Evolutionary conservation across 306 rosid genomes (phyloP).

Genomic region (Nissolia schottii): DNA sequence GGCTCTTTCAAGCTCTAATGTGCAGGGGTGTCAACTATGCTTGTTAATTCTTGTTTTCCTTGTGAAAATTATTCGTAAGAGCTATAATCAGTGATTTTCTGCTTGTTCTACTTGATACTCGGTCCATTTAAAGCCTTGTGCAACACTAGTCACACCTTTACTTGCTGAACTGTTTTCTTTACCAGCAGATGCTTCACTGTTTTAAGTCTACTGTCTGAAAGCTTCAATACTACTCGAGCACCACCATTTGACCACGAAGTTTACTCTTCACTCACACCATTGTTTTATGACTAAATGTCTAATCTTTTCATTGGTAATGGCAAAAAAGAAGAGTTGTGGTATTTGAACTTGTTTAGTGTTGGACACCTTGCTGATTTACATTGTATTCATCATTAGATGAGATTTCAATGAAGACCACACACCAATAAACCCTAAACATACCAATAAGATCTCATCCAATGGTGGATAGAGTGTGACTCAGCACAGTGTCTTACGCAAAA

Average conservation of each 20-base stretch:
- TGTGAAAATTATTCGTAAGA: neutral
- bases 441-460: no score
- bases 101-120: neutral
- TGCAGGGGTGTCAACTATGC: neutral
- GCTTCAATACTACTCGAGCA: neutral
- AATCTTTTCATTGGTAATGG: no score
- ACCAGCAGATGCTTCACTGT: neutral
- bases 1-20: neutral
- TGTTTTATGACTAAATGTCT: neutral
- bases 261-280: neutral
- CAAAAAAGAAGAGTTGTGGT: no score
- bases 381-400: no score
- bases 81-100: constrained; percentile 3
- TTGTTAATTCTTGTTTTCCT: neutral
- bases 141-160: neutral
- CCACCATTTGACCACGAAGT: neutral
- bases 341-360: no score
- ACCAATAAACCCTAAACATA: no score
- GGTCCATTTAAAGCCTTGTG: neutral
- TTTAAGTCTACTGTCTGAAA: neutral
- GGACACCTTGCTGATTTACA: no score
- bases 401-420: no score
- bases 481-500: no score
- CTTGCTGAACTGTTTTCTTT: neutral
- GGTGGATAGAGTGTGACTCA: no score